Conservation (phyloP, 495 filamentous ascomycete genomes). For the Aspergillus cavernicola region DNA sequence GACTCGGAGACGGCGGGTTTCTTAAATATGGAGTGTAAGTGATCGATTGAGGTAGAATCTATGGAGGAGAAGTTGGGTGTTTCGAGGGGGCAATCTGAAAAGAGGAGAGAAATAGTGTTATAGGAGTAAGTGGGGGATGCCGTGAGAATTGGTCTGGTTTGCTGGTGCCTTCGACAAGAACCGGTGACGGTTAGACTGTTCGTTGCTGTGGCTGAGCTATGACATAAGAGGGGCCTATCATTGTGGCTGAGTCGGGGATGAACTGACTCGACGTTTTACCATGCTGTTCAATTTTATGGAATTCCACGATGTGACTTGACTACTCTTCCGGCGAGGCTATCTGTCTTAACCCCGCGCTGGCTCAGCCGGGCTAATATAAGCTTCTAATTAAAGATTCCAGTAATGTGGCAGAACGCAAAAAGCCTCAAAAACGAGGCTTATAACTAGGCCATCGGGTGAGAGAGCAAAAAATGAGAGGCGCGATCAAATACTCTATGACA, state of each 20-base stretch:
- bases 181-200: neutral
- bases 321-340: too few species aligned
- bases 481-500: too few species aligned
- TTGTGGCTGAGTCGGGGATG: neutral
- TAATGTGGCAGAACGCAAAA: too few species aligned
- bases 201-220: neutral
- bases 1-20: constrained; percentile 10
- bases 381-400: too few species aligned
- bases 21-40: neutral
- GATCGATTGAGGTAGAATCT: neutral
- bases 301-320: too few species aligned
- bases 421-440: too few species aligned
- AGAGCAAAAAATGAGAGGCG: too few species aligned
- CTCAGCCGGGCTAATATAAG: too few species aligned
- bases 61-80: neutral
- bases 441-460: too few species aligned
- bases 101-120: constrained; percentile 8
- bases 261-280: neutral
- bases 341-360: too few species aligned
- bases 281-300: too few species aligned
- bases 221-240: neutral
- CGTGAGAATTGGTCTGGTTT: neutral
- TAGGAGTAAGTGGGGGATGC: constrained; percentile 3
- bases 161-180: constrained; percentile 6
- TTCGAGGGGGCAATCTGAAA: neutral